Percentiles rank a stretch among this genome's conserved stretches.
Conservation (phyloP, 1,139 yeast genomes). For the Nakaseomyces uthaithaninus region DNA sequence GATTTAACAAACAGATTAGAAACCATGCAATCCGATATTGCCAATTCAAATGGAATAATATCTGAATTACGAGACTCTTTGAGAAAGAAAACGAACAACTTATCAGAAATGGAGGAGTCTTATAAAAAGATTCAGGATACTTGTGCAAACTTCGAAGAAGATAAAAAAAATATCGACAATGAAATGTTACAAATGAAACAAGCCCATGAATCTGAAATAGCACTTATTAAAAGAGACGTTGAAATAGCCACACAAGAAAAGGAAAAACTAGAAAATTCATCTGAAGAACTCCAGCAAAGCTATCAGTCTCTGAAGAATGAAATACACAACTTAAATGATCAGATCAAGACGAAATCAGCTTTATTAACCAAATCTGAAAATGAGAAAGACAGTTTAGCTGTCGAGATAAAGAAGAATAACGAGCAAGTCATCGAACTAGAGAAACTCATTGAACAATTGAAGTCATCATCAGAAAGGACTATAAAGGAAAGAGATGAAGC, state of each 20-base stretch:
- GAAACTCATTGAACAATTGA: not conserved
- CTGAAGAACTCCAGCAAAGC: not conserved
- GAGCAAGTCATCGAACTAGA: not conserved
- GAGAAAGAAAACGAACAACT: too few relatives aligned
- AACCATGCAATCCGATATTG: too few relatives aligned
- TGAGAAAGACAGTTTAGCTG: too few relatives aligned
- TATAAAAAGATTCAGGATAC: not conserved
- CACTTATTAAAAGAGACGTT: slow-evolving; percentile 11
- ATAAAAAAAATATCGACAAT: slow-evolving; percentile 5
- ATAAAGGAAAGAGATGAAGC: not conserved
- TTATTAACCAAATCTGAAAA: too few relatives aligned
- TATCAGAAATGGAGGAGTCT: too few relatives aligned
- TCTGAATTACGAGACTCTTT: too few relatives aligned
- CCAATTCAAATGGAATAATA: too few relatives aligned
- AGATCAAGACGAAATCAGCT: too few relatives aligned
- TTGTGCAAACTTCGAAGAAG: not conserved
- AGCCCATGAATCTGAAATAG: slow-evolving; percentile 7
- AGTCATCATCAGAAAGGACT: not conserved
- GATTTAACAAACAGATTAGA: slow-evolving; percentile 2
- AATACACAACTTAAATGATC: not conserved
- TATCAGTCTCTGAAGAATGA: not conserved
- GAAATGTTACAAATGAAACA: slow-evolving; percentile 10
- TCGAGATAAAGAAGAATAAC: not conserved
- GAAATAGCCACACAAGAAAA: not conserved
- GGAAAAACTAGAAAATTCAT: not conserved